phyloP scores from a whole-genome alignment of 768 basidiomycete species.

The Rhodotorula graminis region DNA sequence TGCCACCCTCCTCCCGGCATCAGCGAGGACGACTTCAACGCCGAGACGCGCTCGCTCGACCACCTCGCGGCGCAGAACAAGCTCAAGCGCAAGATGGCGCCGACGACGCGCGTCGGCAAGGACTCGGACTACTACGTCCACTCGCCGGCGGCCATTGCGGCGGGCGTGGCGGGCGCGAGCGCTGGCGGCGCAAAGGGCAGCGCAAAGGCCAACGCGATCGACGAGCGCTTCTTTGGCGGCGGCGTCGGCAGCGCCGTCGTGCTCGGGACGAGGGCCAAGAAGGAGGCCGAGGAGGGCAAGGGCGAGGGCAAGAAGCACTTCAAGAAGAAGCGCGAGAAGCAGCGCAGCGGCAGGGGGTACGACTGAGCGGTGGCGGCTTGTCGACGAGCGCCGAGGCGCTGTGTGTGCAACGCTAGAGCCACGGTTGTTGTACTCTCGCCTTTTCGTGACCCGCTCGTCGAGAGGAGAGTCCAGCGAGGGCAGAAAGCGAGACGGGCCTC shows the following conservation, averaged over 20 bases:
- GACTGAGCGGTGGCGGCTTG: constrained; percentile 48
- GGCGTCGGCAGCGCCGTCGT: constrained; percentile 44
- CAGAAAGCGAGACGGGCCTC: no score
- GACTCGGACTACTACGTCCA: constrained; percentile 75
- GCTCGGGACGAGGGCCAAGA: constrained; percentile 50
- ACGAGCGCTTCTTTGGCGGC: constrained; percentile 71
- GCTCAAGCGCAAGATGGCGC: constrained; percentile 79
- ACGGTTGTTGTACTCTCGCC: neutral
- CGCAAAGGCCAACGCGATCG: constrained; percentile 65
- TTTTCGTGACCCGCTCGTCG: no score
- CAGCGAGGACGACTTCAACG: constrained; percentile 67
- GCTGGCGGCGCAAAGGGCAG: constrained; percentile 43
- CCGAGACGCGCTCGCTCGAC: constrained; percentile 58
- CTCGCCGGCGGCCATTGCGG: constrained; percentile 23
- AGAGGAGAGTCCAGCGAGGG: no score
- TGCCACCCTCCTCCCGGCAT: constrained; percentile 75
- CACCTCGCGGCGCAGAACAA: constrained; percentile 55
- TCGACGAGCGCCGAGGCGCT: no score
- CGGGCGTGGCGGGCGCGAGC: constrained; percentile 43
- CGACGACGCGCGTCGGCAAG: constrained; percentile 76
- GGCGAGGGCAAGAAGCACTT: constrained; percentile 66
- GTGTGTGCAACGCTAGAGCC: neutral
- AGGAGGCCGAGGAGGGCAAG: constrained; percentile 49
- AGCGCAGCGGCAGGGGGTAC: constrained; percentile 88
- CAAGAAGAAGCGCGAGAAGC: constrained; percentile 76